Conservation (phyloP, 345 rosid genomes). For the Physaria fendleri region DNA sequence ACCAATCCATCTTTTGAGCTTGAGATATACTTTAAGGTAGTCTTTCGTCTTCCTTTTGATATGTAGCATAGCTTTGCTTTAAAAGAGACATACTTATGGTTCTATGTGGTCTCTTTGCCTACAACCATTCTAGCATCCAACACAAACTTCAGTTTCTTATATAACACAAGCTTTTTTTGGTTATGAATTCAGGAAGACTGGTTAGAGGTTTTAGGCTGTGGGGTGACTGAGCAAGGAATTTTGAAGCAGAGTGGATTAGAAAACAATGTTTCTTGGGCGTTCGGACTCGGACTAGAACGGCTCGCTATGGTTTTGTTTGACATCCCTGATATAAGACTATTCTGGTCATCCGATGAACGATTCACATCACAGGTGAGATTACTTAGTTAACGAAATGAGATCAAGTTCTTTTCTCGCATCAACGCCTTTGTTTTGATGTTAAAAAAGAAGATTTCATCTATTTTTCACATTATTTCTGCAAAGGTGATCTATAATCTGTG, state of each 20-base stretch:
- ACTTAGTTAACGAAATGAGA: background rate
- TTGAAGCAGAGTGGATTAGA: conserved; percentile 55
- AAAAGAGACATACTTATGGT: background rate
- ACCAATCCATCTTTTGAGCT: conserved; percentile 94
- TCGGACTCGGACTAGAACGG: conserved; percentile 94
- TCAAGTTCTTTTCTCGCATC: background rate
- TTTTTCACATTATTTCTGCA: no score
- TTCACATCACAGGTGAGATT: conserved; percentile 78
- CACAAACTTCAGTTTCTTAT: conserved; percentile 14
- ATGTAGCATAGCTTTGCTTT: background rate
- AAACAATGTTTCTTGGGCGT: conserved; percentile 91
- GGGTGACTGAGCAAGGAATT: conserved; percentile 90
- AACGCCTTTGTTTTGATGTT: no score
- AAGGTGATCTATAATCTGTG: no score
- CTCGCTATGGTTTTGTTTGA: conserved; percentile 95
- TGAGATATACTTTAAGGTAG: conserved; percentile 91
- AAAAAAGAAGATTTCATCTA: no score
- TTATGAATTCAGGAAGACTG: conserved; percentile 63
- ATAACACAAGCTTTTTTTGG: conserved; percentile 17
- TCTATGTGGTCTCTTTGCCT: background rate
- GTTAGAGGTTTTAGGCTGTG: conserved; percentile 91
- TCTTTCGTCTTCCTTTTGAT: background rate
- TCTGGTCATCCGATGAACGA: conserved; percentile 81
- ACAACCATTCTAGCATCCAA: background rate
- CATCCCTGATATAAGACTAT: conserved; percentile 94